Base-by-base conservation (phyloP, 2,329 filamentous ascomycete species). In the Lachnellula subtilissima region DNA sequence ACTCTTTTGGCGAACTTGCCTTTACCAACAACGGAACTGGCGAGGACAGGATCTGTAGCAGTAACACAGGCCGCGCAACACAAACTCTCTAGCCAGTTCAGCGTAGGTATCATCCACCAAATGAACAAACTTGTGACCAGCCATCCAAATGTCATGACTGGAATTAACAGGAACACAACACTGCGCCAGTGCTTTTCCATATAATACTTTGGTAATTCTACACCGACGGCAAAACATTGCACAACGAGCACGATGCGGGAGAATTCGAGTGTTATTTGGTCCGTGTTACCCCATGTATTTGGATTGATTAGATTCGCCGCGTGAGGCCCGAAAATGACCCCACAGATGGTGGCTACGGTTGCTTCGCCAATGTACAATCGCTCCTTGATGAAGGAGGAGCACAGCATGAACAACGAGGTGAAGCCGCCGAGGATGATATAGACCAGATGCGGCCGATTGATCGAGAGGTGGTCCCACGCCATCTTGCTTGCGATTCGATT, bases 111-210 rank as follows among this genome's bases (percentile, higher is more conserved):
- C 80, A 99, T 82, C 84, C 89, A 96, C 91, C 91, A 97, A 63
- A 99, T 86, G 72, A 99, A 91, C 12, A 97, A 76, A 72, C 92
- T 96, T 17, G 91, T 96, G 23, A 96, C 78, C 51, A 96, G 80
- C 91, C 91, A 99, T 65, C 94, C 94, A 70, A 88, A 95, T 0
- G 91, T 95, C 94, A 99, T 99, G 74, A 99, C 92, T 2, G 94
- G 94, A 5, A 99, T 77, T 47, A 99, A 82, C 57, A 99, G 78
- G 67, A 96, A 84, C 14, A 88, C 77, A 60, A 99, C 94, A 1
- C 93, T 97, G 68, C 83, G 88, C 94, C 94, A 99, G 74, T 99
- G 94, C 66, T 85, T 87, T 71, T 97, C 94, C 94, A 99, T 99
- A 76, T 99, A 99, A 61, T 87, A 88, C 71, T 89, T 90, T 32